Evolutionary conservation across 2,329 filamentous ascomycete species (phyloP), one percentile per base, ranked within the genome.

Genomic region (Colletotrichum endophyticum): DNA sequence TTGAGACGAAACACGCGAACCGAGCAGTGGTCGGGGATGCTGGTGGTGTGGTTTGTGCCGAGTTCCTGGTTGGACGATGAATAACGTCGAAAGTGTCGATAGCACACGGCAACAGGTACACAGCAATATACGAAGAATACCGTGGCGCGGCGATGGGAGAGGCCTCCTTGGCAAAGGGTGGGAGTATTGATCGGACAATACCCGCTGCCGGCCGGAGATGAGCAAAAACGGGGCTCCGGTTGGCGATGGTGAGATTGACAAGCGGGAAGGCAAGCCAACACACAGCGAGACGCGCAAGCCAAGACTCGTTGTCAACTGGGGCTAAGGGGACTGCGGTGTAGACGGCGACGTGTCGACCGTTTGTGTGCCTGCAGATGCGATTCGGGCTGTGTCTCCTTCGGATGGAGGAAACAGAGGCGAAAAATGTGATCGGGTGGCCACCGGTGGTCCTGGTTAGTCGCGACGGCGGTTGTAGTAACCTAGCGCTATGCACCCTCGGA

Each of bases 1-100:
- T 36, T 76, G 70, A 76, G 74, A 76, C 74, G 74, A 76, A 76
- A 76, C 44, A 53, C 74, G 66, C 70, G 74, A 76, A 76, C 74
- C 74, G 74, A 76, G 74, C 74, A 74, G 59, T 61, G 22, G 25
- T 69, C 28, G 66, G 71, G 71, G 66, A 63, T 15, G 28, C 63
- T 25, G 56, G 39, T 11, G 9, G 32, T 36, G 39, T 34, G 59
- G 66, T 59, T 36, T 49, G 19, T 53, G 59, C 49, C 67, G 27
- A 28, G 19, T 63, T 19, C 19, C 34, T 73, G 19, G 34, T 28
- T n/a, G 44, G 44, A 34, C 32, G 32, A 53, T 22, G 44, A 53
- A 53, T 22, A 53, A 53, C n/a, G n/a, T 53, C 44, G 61, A 34
- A 63, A 34, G 8, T 39, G 61, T 39, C 30, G 6, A 34, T 15